Conservation (phyloP, 1,284 basidiomycete species). For the Cryptococcus hybrid region DNA sequence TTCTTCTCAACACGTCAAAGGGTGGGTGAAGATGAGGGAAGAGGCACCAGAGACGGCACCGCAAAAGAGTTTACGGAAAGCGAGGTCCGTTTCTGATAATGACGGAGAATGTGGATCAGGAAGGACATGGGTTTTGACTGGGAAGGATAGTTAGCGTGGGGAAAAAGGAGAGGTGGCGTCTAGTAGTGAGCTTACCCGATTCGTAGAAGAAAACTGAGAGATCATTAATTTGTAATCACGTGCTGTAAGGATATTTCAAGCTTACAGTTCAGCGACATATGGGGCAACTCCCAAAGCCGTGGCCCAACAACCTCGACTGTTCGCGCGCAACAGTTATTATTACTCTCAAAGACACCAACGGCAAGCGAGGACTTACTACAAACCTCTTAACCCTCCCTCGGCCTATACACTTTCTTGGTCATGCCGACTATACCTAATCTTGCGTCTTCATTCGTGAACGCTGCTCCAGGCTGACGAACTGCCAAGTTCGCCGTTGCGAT, state of each 20-base stretch:
- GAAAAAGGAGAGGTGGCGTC: no score
- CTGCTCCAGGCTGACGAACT: conserved; percentile 33
- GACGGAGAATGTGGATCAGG: conserved; percentile 15
- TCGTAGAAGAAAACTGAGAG: no score
- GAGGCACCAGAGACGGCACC: conserved; percentile 61
- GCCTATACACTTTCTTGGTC: conserved; percentile 84
- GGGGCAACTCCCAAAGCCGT: no score
- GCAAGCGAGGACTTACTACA: conserved; percentile 61
- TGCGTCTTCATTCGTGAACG: conserved; percentile 39
- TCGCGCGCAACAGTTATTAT: conserved; percentile 2
- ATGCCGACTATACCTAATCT: conserved; percentile 78
- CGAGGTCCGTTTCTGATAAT: conserved; percentile 30
- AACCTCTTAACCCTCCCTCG: conserved; percentile 80
- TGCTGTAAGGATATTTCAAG: no score
- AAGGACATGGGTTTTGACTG: conserved; percentile 33
- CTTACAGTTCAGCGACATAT: no score
- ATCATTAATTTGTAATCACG: no score
- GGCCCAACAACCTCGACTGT: conserved; percentile 65
- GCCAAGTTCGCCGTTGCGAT: conserved; percentile 68
- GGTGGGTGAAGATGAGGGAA: conserved; percentile 92
- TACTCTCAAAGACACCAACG: not conserved
- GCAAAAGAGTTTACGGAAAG: conserved; percentile 48
- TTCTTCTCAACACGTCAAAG: conserved; percentile 88
- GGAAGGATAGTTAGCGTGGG: no score
- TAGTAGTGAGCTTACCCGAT: no score